Evolutionary conservation across 208 protist genomes (phyloP), one percentile per base, ranked within the genome.

Genomic region (Leishmania mexicana): DNA sequence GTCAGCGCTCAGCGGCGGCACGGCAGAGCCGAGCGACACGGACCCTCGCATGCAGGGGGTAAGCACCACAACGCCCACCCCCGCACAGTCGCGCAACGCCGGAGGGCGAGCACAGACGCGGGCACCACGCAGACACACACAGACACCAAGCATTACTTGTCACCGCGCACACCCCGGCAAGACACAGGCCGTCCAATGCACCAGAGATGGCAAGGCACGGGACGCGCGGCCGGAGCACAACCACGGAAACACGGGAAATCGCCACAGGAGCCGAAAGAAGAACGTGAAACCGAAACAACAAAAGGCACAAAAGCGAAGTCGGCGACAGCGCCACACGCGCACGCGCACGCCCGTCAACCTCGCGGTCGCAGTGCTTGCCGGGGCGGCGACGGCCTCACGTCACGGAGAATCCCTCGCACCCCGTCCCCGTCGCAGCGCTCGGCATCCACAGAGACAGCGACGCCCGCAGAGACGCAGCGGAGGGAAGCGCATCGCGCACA

Each of bases 401-500:
- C 74, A 28, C 51, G 51, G 74, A 64, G 51, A 77, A 64, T 77
- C 74, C 28, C 74, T 4, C 49, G 31, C 74, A 31, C 38, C n/a
- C n/a, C 74, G 57, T n/a, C 31, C 21, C 13, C 7, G 74, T 64
- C 74, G 47, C 21, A 40, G 7, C 13, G 51, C 72, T 58, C 45
- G 40, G 62, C 62, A 67, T 67, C 62, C 62, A 77, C 51, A 57
- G 19, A 62, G 70, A 35, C 28, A 38, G 21, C 40, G n/a, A 15
- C 45, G 13, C 45, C 8, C 28, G 42, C 42, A 75, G 13, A 57
- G 45, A 51, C 45, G 6, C 70, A 57, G 24, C 6, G 51, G 28
- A 24, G 75, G 54, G 75, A 78, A 31, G 40, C 42, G 75, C 72
- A 78, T 78, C 75, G 49, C 40, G 75, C 57, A 78, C n/a, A 67